phyloP scores from a whole-genome alignment of 139 green algal species.

The Tetradesmus obliquus region DNA sequence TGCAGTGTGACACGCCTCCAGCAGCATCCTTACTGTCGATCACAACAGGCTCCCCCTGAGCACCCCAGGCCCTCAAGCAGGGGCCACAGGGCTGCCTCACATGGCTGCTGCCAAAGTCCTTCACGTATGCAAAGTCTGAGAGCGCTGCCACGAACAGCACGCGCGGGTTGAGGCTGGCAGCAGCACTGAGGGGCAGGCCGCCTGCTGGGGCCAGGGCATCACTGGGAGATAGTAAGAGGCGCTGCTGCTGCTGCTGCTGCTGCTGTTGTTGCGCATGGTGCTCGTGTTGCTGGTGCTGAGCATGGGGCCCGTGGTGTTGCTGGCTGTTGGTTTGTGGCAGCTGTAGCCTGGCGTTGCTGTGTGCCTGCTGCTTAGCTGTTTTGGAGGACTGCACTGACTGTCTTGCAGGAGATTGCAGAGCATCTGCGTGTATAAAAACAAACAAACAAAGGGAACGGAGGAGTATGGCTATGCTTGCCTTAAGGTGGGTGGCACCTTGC shows the following conservation, averaged over 20 bases:
- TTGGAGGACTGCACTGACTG: not conserved
- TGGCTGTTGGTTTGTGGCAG: not conserved
- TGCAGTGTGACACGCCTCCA: conserved; percentile 6
- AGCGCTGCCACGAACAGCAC: not conserved
- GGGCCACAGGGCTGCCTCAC: not conserved
- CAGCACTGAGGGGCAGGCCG: not conserved
- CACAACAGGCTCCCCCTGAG: not conserved
- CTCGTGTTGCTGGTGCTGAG: not conserved
- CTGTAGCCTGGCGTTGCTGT: not conserved
- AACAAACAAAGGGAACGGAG: too few species aligned
- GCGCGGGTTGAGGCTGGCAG: not conserved
- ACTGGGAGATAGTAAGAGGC: not conserved
- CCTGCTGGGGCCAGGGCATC: not conserved
- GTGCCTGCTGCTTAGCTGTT: not conserved
- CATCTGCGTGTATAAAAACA: not conserved
- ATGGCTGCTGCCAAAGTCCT: not conserved
- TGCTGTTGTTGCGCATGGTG: not conserved
- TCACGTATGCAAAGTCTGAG: not conserved
- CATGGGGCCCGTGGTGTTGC: not conserved
- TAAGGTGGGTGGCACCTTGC: too few species aligned
- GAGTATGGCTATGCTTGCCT: too few species aligned
- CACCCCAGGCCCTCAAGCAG: not conserved
- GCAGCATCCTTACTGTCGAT: not conserved
- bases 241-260: not conserved
- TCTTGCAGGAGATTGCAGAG: not conserved